phyloP scores from a whole-genome alignment of 75 land plant species.

The Ceratopteris richardii region DNA sequence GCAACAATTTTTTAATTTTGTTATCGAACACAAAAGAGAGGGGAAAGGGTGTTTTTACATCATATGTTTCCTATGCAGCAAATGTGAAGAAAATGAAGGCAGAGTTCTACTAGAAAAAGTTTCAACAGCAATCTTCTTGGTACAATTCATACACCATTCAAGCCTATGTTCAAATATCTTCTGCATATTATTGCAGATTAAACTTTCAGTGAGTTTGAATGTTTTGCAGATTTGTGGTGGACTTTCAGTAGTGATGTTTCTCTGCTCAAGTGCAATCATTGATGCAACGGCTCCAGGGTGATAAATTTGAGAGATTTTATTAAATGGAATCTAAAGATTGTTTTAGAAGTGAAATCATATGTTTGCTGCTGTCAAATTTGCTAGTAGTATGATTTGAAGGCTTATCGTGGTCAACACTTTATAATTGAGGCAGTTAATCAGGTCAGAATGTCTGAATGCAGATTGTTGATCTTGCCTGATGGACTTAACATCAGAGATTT shows the following conservation, averaged over 20 bases:
- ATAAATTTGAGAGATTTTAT: too few species aligned
- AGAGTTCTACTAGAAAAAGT: constrained; percentile 14
- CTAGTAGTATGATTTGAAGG: too few species aligned
- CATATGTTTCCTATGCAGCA: constrained; percentile 12
- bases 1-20: too few species aligned
- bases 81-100: constrained; percentile 20
- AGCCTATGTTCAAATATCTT: too few species aligned
- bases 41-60: too few species aligned
- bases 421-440: too few species aligned
- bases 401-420: too few species aligned
- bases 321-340: too few species aligned
- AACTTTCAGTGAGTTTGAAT: constrained; percentile 9
- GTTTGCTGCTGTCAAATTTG: too few species aligned
- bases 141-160: too few species aligned
- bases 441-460: neutral
- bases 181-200: neutral
- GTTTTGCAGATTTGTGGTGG: neutral
- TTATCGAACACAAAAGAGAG: too few species aligned
- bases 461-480: constrained; percentile 6
- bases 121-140: constrained; percentile 19
- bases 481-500: constrained; percentile 20
- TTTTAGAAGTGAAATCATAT: too few species aligned
- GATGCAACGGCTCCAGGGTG: constrained; percentile 9
- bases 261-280: neutral
- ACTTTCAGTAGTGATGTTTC: neutral